phyloP scores from a whole-genome alignment of 805 yeast species.

The Hanseniaspora lachancei region DNA sequence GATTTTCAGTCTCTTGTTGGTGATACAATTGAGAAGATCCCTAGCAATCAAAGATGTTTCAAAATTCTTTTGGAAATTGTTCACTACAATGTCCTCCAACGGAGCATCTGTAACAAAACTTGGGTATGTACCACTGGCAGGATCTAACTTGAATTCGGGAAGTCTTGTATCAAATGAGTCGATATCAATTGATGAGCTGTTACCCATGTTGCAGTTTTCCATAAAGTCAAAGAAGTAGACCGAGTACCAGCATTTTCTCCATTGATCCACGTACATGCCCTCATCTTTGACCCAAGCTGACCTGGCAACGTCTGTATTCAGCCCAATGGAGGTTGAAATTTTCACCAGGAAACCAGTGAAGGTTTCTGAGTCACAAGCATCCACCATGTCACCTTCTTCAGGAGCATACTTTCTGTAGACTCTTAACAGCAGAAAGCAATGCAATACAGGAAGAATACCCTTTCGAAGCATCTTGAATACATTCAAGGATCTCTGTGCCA shows the following conservation, averaged over 20 bases:
- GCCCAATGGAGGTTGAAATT: conserved; percentile 45
- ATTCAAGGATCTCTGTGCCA: conserved; percentile 42
- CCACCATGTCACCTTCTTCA: conserved; percentile 45
- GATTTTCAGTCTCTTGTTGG: conserved; percentile 31
- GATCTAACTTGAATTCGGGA: conserved; percentile 31
- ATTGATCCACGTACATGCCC: conserved; percentile 30
- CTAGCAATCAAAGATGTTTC: conserved; percentile 25
- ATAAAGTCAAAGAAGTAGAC: conserved; percentile 35
- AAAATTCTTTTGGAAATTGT: conserved; percentile 24
- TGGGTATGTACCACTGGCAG: conserved; percentile 21
- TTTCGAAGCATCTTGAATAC: conserved; percentile 40
- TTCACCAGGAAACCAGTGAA: conserved; percentile 39
- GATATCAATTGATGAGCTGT: conserved; percentile 30
- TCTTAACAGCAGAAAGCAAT: conserved; percentile 40
- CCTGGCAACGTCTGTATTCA: conserved; percentile 41
- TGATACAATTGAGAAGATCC: conserved; percentile 28
- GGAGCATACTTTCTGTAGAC: conserved; percentile 39
- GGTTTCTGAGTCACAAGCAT: conserved; percentile 37
- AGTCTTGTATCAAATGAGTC: conserved; percentile 39
- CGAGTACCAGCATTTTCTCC: conserved; percentile 49
- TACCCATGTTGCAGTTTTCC: conserved; percentile 38
- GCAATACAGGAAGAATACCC: conserved; percentile 40
- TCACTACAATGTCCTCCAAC: conserved; percentile 33
- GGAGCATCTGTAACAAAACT: conserved; percentile 29
- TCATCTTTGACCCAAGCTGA: conserved; percentile 21